A percentile compares a stretch with the other conserved stretches of the same genome.
Evolutionary conservation across 2,329 filamentous ascomycete species (phyloP).

Genomic region (Penicillium sp.): DNA sequence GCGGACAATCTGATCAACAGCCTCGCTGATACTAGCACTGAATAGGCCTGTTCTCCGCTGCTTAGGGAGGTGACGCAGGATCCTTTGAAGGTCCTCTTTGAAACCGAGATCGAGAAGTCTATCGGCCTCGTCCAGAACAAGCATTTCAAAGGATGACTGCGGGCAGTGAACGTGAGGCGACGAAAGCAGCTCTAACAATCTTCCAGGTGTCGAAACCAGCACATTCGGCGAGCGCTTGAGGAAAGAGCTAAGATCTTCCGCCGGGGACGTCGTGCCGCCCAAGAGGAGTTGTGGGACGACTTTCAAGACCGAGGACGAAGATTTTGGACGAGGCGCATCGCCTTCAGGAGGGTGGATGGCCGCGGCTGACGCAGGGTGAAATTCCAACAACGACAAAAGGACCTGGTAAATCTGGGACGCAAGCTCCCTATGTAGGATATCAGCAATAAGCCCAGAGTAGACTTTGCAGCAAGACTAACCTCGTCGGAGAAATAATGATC

Average conservation of each 20-base stretch:
- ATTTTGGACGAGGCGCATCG: constrained; percentile 34
- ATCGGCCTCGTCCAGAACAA: constrained; percentile 94
- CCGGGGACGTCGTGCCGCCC: constrained; percentile 74
- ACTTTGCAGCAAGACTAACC: constrained; percentile 30
- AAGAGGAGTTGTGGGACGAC: constrained; percentile 83
- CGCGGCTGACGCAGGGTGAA: constrained; percentile 71
- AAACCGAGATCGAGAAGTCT: constrained; percentile 89
- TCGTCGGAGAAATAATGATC: constrained; percentile 86
- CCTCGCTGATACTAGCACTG: constrained; percentile 92
- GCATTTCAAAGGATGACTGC: constrained; percentile 81
- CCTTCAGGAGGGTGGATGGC: constrained; percentile 43
- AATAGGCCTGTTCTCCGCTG: constrained; percentile 90
- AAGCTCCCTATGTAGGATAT: constrained; percentile 60
- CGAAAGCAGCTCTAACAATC: constrained; percentile 78
- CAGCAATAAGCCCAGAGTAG: background rate
- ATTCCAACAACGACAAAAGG: constrained; percentile 68
- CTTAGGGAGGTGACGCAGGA: constrained; percentile 79
- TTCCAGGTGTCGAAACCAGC: constrained; percentile 83
- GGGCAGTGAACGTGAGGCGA: constrained; percentile 84
- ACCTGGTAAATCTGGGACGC: constrained; percentile 86
- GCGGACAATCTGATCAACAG: constrained; percentile 85
- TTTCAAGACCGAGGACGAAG: constrained; percentile 49
- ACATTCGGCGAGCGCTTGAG: constrained; percentile 80
- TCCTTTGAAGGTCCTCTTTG: constrained; percentile 81
- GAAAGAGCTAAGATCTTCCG: constrained; percentile 82